Base-by-base conservation (phyloP, 768 basidiomycete genomes). In the Cyclocybe cylindracea region DNA sequence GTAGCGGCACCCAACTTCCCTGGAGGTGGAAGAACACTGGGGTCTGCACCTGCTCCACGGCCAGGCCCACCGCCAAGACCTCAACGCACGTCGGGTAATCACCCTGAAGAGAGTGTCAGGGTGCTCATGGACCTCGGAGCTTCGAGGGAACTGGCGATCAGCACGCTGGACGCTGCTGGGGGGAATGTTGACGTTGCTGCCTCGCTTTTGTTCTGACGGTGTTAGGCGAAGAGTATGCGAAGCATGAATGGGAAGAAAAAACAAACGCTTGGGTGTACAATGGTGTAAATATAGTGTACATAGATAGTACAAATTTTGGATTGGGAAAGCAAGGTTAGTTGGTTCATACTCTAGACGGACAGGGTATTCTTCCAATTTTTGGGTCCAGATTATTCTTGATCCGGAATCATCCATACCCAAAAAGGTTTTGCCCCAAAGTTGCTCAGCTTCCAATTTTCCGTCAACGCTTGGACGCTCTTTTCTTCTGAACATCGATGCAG, bases 141-240 rank as follows among this genome's bases (percentile, higher is more conserved):
- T 8, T 72, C 83, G 31, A 75, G 91, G 57, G 88, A 94, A 49
- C 71, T 85, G 19, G 96, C 96, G 1, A 82, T 94, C 13, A 79
- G 79, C 40, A 77, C 85, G 40, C 72, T 98, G 53, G 81, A 87
- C 10, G 89, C 91, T 4, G 80, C 92, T 0, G 86, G 84, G 3
- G 96, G 96, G 2, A 92, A 95, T 65, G 74, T 93, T 16, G 93
- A 97, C 55, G 75, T 89, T 18, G 95, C 95, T 8, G 94, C 91
- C 8, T 93, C 91, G 33, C 71, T 96, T 64, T 65, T 97, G 48
- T 98, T 98, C 65, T 86, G 66, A 19, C 43, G 29, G 11, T 32
- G n/a, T n/a, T 13, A 40, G 13, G 16, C 31, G 10, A 14, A 9
- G 35, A n/a, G 14, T 46, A 19, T 29, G 39, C 39, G 14, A 7